Evolutionary conservation across 176 grass and related monocot species (phyloP), one percentile per base, ranked within the genome.

Genomic region (Eleusine coracana): DNA sequence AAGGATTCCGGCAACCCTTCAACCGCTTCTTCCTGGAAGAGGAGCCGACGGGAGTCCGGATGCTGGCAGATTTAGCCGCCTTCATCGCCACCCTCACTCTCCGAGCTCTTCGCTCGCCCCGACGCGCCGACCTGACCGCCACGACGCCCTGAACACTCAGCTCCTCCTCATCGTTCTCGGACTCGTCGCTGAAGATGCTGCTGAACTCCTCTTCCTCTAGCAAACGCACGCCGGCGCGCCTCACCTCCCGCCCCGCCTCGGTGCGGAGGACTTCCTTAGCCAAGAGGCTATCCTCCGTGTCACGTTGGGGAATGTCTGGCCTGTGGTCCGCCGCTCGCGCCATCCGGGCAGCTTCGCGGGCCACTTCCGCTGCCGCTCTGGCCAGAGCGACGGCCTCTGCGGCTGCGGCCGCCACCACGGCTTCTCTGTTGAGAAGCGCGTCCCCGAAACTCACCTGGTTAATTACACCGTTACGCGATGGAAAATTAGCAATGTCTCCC

Each of bases 381-480:
- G 96, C 96, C n/a, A 98, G 86, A 34, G 96, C 93, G 49, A 98
- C 87, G 31, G 96, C 92, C 77, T 98, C 88, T 7, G 96, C 88
- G 25, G 96, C 92, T 15, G 96, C 96, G 2, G 91, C 92, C 21
- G 71, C 84, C 70, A 98, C 86, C 74, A 93, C 71, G 42, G 89
- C 91, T 50, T 98, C 92, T 54, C 88, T 81, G 80, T 80, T 90
- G 16, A 92, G 84, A 70, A 93, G 59, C 1, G 67, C 87, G 88
- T 98, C 89, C 65, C 90, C 86, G 59, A 85, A 82, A 38, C 44
- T 29, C 2, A 77, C 80, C 92, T 92, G 84, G 0, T 76, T 34
- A 34, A 34, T 34, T 27, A 34, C 46, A 15, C 9, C 18, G 39
- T 40, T 44, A 63, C 17, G 51, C 58, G 9, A 59, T 36, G 28